Percentiles rank a stretch among this genome's conserved stretches.
Evolutionary conservation across 495 filamentous ascomycete genomes (phyloP).

Genomic region (Melanomma pulvis-pyrius): DNA sequence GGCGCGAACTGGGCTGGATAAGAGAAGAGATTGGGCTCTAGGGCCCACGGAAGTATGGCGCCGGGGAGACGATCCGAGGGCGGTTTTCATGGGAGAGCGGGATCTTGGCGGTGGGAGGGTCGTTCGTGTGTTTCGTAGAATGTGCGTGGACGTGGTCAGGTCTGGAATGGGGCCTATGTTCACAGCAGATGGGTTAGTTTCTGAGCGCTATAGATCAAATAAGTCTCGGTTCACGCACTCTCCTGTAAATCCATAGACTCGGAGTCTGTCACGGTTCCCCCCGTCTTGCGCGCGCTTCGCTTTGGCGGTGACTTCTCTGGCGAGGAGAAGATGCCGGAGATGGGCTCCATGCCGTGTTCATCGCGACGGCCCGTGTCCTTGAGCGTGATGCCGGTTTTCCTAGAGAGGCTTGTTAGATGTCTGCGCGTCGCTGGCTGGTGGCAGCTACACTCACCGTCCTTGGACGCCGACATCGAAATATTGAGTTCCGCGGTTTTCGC

Average conservation of each 20-base stretch:
- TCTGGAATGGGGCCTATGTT: constrained; percentile 53
- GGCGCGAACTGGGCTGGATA: constrained; percentile 23
- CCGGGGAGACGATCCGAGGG: constrained; percentile 59
- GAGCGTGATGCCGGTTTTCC: constrained; percentile 82
- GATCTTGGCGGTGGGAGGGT: constrained; percentile 52
- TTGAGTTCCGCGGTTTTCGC: constrained; percentile 54
- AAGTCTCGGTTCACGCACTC: constrained; percentile 42
- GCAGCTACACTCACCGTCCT: constrained; percentile 57
- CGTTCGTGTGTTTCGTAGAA: constrained; percentile 42
- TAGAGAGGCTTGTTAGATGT: constrained; percentile 37
- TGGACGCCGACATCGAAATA: constrained; percentile 66
- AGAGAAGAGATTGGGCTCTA: constrained; percentile 11
- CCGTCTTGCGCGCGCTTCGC: constrained; percentile 43
- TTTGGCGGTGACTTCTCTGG: constrained; percentile 64
- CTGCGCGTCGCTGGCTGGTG: neutral
- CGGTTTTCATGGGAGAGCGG: constrained; percentile 59
- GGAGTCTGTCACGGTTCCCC: constrained; percentile 43
- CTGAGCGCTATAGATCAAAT: neutral
- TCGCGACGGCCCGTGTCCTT: constrained; percentile 80
- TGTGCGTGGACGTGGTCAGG: constrained; percentile 41
- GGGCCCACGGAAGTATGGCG: constrained; percentile 51
- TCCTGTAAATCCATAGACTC: constrained; percentile 52
- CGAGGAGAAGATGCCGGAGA: constrained; percentile 86
- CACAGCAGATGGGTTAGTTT: neutral
- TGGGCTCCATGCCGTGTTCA: constrained; percentile 86